Evolutionary conservation across 139 green algal genomes (phyloP).

Genomic region (Spirogloea muscicola): DNA sequence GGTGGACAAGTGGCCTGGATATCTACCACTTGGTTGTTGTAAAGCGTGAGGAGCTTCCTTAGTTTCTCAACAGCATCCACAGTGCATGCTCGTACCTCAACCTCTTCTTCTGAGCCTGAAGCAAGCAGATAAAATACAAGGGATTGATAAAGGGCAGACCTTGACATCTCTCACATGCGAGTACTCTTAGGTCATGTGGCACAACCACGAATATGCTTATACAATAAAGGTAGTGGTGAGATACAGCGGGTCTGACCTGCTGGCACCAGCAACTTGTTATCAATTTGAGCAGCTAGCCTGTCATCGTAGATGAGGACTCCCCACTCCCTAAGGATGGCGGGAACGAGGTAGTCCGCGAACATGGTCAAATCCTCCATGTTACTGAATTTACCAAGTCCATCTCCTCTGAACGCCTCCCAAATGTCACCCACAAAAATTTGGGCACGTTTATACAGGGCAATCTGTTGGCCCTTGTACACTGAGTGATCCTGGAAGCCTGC

Average conservation of each 20-base stretch:
- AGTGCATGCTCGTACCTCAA: constrained; percentile 42
- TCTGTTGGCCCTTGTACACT: constrained; percentile 71
- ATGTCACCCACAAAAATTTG: constrained; percentile 93
- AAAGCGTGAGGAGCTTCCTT: neutral
- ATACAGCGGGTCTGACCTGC: too few relatives aligned
- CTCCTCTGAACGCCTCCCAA: constrained; percentile 76
- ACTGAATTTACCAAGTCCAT: constrained; percentile 66
- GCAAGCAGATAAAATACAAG: too few relatives aligned
- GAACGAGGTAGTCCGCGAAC: constrained; percentile 83
- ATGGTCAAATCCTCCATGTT: constrained; percentile 85
- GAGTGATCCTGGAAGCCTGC: constrained; percentile 80
- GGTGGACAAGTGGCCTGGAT: too few relatives aligned
- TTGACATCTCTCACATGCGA: too few relatives aligned
- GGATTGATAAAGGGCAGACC: too few relatives aligned
- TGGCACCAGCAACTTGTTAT: neutral
- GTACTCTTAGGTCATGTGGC: too few relatives aligned
- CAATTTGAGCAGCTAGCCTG: constrained; percentile 2
- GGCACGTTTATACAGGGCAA: constrained; percentile 91
- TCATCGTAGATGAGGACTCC: constrained; percentile 24
- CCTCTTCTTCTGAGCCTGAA: constrained; percentile 37
- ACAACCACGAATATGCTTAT: too few relatives aligned
- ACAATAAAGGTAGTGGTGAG: too few relatives aligned
- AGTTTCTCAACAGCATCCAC: constrained; percentile 36
- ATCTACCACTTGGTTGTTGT: too few relatives aligned
- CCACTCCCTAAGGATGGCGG: constrained; percentile 35